Base-by-base conservation (phyloP, 75 land plant species). In the Pinus albicaulis region DNA sequence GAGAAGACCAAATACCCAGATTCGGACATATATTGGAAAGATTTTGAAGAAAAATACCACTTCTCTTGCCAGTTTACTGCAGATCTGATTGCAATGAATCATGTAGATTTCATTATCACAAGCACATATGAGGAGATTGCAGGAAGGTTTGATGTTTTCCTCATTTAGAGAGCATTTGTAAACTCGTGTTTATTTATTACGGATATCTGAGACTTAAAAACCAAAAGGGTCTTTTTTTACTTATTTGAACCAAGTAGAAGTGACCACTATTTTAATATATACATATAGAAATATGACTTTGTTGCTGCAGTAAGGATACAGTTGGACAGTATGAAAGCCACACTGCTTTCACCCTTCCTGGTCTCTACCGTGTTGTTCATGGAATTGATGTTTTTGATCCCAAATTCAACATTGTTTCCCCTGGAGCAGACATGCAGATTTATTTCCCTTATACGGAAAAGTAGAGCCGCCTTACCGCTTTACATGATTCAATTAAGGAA, bases 1-100 rank as follows among this genome's bases (percentile, higher is more conserved):
- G 93, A 91, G 87, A 91, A 91, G 76, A 91, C 93, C 8, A 91
- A 91, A 80, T 91, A 91, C 77, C 93, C 92, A 31, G 92, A 85
- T 34, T 91, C 92, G 8, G 93, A 91, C 80, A 89, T 91, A 52
- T 91, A 89, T 70, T 91, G 93, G 93, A 86, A 82, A 76, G 77
- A 71, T 12, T 89, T 77, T 59, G 93, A 91, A 26, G 87, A 85
- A 59, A 91, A 91, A 76, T 91, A 91, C 66, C 93, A 91, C 53
- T 91, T 91, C 76, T 86, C 93, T 24, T 89, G 92, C 78, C 93
- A 91, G 71, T 91, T 91, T 81, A 89, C 93, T 26, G 92, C 93
- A 44, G 93, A 91, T 77, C 61, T 91, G 52, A 86, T 91, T 62
- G 92, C 93, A 38, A 91, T 91, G 93, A 91, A 91, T 60, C 84